Evolutionary conservation across 371 early-diverging fungal species (phyloP), one percentile per base, ranked within the genome.

Genomic region (Conidiobolus incongruus): DNA sequence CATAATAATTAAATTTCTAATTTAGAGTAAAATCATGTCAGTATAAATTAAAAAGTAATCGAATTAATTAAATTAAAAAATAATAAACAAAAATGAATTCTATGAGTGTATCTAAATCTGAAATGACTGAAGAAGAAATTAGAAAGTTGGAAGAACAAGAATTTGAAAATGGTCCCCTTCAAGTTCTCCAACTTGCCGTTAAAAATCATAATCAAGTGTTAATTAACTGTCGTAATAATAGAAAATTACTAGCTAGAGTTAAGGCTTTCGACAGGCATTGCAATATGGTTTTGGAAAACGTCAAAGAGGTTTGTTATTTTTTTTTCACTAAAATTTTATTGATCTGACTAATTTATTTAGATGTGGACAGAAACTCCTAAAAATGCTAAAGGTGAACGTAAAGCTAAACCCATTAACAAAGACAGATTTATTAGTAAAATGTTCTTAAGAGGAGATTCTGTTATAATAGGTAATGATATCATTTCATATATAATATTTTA

Each of bases 231-330:
- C 72, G 97, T 57, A 96, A 96, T 65, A 95, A 95, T 67, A 76
- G 85, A 57, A 94, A 95, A 61, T 68, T 96, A 45, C 63, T 96
- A 19, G 97, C 90, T 20, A 75, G 93, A 48, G 90, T 96, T 42
- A 96, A 96, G 65, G 97, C 96, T 35, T 96, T 96, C 54, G 96
- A 95, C 65, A 77, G 96, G 31, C 96, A 95, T 58, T 94, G 87
- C 71, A 95, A 95, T 63, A 90, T 95, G 93, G 93, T 94, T 8
- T 65, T 96, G 43, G 96, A 95, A 62, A 92, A 95, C 56, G 95
- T 96, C 47, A 91, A 89, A 61, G 97, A 95, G 67, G 83, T 84
- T 40, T 11, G 20, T 1, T 21, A 33, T 52, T 3, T 4, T 17
- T 17, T 32, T 32, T n/a, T n/a, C n/a, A n/a, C n/a, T n/a, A n/a